Evolutionary conservation across 306 rosid species (phyloP), one percentile per base, ranked within the genome.

Genomic region (Datisca glomerata): DNA sequence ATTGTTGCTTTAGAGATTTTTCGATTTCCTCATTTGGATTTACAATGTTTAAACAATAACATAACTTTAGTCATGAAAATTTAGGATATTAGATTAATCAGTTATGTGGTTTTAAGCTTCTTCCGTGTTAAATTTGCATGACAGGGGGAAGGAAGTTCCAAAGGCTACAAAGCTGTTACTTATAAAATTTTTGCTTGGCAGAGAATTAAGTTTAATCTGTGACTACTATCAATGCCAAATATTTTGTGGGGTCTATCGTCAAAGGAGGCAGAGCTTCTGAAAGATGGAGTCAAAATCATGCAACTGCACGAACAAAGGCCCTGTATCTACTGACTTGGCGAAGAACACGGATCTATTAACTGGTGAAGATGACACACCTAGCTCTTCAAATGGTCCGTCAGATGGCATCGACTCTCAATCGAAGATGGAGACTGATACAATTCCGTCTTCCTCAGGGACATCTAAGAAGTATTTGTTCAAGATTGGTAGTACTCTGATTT

Each of bases 181-280:
- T n/a, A n/a, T n/a, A n/a, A n/a, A 28, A 28, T 6, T 6, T 6
- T 28, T 12, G 11, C 33, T 12, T 28, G 10, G n/a, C n/a, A 31
- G 36, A 31, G n/a, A 2, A 31, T 31, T 12, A 31, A 31, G n/a
- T 11, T 8, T 31, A 31, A 0, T 31, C 31, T 4, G 6, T 8
- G 13, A 8, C 9, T 2, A 31, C n/a, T 14, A 31, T 31, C 36
- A 4, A 31, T 31, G 36, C 4, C n/a, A 47, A 45, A 51, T 42
- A 48, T 56, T 57, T 39, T 48, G 54, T 58, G 85, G 99, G 96
- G 99, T 60, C 69, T 91, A 55, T 74, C 87, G 31, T 68, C 87
- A 40, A 91, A 81, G n/a, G n/a, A n/a, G n/a, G n/a, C n/a, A n/a
- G n/a, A n/a, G n/a, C n/a, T n/a, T n/a, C n/a, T n/a, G n/a, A n/a